Evolutionary conservation across 169 alveolate species (phyloP).

Genomic region (Cardiosporidium cionae): DNA sequence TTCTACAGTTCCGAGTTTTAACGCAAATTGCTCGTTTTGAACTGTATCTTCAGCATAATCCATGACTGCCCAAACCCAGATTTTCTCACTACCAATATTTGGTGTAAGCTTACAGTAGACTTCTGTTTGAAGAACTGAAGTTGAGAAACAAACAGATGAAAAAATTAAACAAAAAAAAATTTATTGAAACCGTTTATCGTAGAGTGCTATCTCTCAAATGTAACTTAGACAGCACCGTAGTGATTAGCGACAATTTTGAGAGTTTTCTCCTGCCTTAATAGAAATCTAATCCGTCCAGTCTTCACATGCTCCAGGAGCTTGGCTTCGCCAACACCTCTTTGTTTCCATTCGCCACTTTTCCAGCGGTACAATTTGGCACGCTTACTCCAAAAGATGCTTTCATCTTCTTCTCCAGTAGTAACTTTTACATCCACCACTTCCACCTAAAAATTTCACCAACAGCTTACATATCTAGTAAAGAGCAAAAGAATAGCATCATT

Average conservation of each 20-base stretch:
- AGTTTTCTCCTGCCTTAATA: conserved; percentile 92
- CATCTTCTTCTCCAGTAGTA: conserved; percentile 94
- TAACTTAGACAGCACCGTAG: conserved; percentile 40
- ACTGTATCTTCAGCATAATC: conserved; percentile 89
- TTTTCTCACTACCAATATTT: conserved; percentile 90
- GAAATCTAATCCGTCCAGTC: conserved; percentile 78
- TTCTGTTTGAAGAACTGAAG: conserved; percentile 43
- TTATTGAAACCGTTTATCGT: background rate
- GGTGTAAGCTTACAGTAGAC: conserved; percentile 87
- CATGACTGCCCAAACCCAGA: conserved; percentile 90
- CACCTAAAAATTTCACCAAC: conserved; percentile 45
- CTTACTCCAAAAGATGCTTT: conserved; percentile 84
- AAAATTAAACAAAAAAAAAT: background rate
- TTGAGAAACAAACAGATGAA: background rate
- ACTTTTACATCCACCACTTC: conserved; percentile 84
- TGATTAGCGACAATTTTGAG: conserved; percentile 91
- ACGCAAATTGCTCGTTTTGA: conserved; percentile 83
- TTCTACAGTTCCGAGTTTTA: conserved; percentile 80
- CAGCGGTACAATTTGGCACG: conserved; percentile 88
- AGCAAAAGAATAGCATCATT: too few species aligned
- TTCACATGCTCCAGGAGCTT: conserved; percentile 86
- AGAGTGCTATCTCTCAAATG: background rate
- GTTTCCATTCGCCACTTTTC: conserved; percentile 92
- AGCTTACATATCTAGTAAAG: background rate
- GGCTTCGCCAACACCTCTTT: conserved; percentile 93